Evolutionary conservation across 176 grass and related monocot genomes (phyloP).

Genomic region (Oryza punctata): DNA sequence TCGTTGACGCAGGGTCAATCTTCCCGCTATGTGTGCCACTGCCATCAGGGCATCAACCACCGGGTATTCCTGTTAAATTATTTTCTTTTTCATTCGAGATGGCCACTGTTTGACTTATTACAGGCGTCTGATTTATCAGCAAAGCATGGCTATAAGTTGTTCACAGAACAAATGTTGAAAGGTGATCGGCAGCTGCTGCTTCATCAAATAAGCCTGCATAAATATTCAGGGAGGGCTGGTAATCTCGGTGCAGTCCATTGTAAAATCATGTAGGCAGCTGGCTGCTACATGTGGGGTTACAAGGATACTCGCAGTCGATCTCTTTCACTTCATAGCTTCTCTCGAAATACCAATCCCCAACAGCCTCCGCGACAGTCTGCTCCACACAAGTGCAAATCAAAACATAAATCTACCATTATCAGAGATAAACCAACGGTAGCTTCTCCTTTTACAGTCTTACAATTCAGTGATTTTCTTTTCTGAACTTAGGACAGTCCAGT

Average conservation of each 20-base stretch:
- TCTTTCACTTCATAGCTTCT: constrained; percentile 36
- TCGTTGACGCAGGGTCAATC: too few relatives aligned
- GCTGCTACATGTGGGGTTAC: constrained; percentile 60
- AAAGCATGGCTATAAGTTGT: background rate
- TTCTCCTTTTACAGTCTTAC: background rate
- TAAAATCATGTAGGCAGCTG: constrained; percentile 25
- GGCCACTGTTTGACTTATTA: background rate
- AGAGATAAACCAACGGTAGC: background rate
- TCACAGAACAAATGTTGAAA: background rate
- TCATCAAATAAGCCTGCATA: background rate
- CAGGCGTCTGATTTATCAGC: background rate
- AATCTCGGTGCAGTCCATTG: background rate
- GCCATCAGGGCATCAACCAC: too few relatives aligned
- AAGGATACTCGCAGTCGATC: constrained; percentile 68
- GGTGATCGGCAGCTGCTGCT: background rate
- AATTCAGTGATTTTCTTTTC: background rate
- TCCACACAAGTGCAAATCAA: background rate
- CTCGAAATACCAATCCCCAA: constrained; percentile 84
- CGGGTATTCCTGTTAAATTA: background rate
- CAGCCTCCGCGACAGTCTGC: constrained; percentile 61
- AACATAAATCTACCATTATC: background rate
- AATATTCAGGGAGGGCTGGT: background rate
- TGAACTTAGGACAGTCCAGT: background rate
- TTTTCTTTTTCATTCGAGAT: background rate
- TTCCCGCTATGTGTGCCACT: too few relatives aligned